Evolutionary conservation across 2,329 filamentous ascomycete species (phyloP), one percentile per base, ranked within the genome.

Genomic region (Rutstroemia sp.): DNA sequence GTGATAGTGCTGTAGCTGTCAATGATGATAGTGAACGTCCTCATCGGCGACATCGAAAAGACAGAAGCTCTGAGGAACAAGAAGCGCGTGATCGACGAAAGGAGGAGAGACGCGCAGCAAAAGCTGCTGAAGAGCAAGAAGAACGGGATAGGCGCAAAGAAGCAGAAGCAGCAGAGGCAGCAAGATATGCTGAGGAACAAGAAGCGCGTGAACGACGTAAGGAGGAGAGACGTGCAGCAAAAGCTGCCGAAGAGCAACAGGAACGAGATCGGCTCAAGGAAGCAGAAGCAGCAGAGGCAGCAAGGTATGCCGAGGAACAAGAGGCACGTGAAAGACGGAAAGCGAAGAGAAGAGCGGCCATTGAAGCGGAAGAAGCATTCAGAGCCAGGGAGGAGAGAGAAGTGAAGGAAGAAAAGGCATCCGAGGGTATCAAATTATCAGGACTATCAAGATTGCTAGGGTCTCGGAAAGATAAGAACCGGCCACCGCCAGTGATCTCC

Each of bases 71-170:
- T 2, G 65, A 67, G 44, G 66, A 69, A 48, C 65, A 69, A 58
- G 62, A 61, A 45, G 67, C 63, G 17, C 66, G 68, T 51, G 67
- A 68, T 5, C 60, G 60, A 41, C 58, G 66, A 6, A 69, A 67
- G 56, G 63, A 62, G 8, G 65, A 64, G 37, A 58, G 62, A 27
- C 54, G 61, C 21, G 58, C 58, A 19, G 59, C 58, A n/a, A 63
- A 54, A 39, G 17, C 21, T 16, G 30, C 23, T 14, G 46, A 48
- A 16, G 17, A 69, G 57, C 30, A 34, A 34, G 63, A 58, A 41
- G 66, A 64, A 38, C 66, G 68, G 50, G 65, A 68, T 6, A 59
- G 59, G 44, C 58, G 66, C 4, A 48, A 64, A 23, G 45, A 53
- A 5, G 63, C 19, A 19, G 19, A 19, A 19, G 19, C 19, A 19